Base-by-base conservation (phyloP, 768 basidiomycete species). In the Lactarius trivialis region DNA sequence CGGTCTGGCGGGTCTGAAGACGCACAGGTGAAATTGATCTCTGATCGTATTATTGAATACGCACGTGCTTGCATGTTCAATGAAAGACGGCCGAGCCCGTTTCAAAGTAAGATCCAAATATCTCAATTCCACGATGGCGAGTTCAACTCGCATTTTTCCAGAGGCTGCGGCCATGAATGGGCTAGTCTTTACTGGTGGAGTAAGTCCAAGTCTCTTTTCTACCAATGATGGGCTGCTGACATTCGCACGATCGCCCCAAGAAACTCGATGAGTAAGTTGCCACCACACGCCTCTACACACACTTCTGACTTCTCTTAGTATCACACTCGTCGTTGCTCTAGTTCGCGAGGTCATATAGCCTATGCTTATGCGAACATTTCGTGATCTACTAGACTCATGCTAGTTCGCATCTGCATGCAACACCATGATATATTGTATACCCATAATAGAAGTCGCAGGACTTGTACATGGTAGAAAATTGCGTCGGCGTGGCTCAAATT, bases 201-300 rank as follows among this genome's bases (percentile, higher is more conserved):
- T 91, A 70, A 73, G 89, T 83, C 36, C 41, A n/a, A 34, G 39
- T 55, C 55, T 37, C 60, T 7, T 39, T 11, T 1, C n/a, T 56
- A 26, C 58, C 67, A 37, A 57, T 33, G 19, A 56, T 34, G 36
- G 12, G 62, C 36, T 45, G 33, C 58, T 17, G 15, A 32, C 43
- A 5, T n/a, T 50, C 53, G 56, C 21, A 11, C 32, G 21, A 36
- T 19, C 28, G 19, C 39, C 15, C 7, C 26, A 48, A 91, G 89
- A 91, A 92, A 84, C 71, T 84, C 52, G 89, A 92, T 67, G 90
- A 91, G 89, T 91, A 67, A 73, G 88, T 75, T 11, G 24, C 21
- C 60, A 53, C 19, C 56, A 55, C 48, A 24, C 48, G 28, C 37
- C 28, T 45, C 55, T 60, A 70, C 14, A 45, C 26, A 24, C 2